Evolutionary conservation across 176 grass and related monocot genomes (phyloP).

Genomic region (Triticum monococcum): DNA sequence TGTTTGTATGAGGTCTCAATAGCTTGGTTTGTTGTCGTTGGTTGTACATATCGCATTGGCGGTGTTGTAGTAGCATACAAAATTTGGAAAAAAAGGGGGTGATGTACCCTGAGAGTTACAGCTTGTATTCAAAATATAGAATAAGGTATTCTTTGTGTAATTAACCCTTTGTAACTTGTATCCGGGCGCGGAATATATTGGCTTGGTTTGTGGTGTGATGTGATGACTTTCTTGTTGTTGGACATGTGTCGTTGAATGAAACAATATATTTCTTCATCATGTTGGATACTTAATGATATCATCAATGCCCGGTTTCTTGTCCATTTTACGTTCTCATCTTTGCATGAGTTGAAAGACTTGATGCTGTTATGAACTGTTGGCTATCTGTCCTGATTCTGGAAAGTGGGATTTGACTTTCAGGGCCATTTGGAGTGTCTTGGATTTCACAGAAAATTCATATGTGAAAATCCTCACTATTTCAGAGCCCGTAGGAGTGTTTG

Average conservation of each 20-base stretch:
- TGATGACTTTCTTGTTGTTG: background rate
- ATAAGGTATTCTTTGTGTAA: constrained; percentile 76
- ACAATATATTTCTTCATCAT: background rate
- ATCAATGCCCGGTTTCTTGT: background rate
- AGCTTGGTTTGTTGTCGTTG: constrained; percentile 38
- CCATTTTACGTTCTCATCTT: background rate
- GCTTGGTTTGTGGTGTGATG: constrained; percentile 39
- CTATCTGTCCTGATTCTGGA: background rate
- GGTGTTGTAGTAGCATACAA: constrained; percentile 51
- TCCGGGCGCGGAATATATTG: constrained; percentile 25
- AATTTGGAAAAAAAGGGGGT: constrained; percentile 7
- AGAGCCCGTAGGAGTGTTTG: background rate
- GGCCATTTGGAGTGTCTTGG: background rate
- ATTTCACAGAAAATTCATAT: background rate
- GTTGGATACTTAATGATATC: background rate
- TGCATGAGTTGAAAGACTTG: background rate
- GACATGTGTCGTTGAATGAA: background rate
- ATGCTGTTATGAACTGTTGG: background rate
- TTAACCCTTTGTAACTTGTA: constrained; percentile 46
- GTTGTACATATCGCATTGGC: constrained; percentile 55
- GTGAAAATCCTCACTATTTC: background rate
- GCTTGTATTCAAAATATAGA: constrained; percentile 56
- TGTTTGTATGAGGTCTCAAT: constrained; percentile 22
- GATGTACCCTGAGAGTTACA: constrained; percentile 40
- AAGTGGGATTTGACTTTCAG: background rate